Percentiles rank a stretch among this genome's conserved stretches.
These are phyloP conservation scores for Globisporangium echinulatum DNA, from an alignment of 352 stramenopile species.

Conservation along the genomic window DNA sequence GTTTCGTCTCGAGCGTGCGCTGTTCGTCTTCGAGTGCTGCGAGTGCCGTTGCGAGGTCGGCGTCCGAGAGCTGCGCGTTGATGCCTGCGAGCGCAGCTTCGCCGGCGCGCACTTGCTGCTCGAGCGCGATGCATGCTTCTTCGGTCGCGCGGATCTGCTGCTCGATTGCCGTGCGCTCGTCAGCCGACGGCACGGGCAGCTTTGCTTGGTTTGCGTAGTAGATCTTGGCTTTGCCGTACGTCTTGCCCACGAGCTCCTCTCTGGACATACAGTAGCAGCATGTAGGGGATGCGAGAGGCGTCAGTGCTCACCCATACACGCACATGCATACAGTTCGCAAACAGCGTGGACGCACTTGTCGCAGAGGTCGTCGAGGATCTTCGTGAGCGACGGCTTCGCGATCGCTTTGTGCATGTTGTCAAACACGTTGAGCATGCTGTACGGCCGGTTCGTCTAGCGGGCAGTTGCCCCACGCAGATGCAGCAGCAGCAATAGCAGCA, in stretches of 20 bases:
- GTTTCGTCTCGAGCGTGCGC: slow-evolving; percentile 31
- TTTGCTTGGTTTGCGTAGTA: slow-evolving; percentile 82
- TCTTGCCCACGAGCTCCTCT: slow-evolving; percentile 58
- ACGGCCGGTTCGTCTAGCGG: slow-evolving; percentile 67
- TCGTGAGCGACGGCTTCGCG: slow-evolving; percentile 66
- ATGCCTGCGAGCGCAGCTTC: slow-evolving; percentile 39
- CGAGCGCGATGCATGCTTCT: slow-evolving; percentile 32
- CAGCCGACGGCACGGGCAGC: slow-evolving; percentile 45
- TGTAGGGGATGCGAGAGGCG: too few species aligned
- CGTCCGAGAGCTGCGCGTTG: slow-evolving; percentile 60
- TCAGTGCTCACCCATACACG: too few species aligned
- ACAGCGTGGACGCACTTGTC: slow-evolving; percentile 30
- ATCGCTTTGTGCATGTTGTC: slow-evolving; percentile 77
- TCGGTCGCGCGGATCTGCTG: slow-evolving; percentile 45
- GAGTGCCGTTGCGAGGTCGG: slow-evolving; percentile 46
- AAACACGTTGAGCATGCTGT: slow-evolving; percentile 83
- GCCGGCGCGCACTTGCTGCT: slow-evolving; percentile 53
- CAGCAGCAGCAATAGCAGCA: neutral
- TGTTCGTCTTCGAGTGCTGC: slow-evolving; percentile 37
- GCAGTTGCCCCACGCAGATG: neutral
- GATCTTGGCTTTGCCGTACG: slow-evolving; percentile 78
- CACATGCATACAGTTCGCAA: neutral
- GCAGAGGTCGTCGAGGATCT: slow-evolving; percentile 64
- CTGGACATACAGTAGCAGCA: slow-evolving; percentile 10
- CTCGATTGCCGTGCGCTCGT: slow-evolving; percentile 33